Base-by-base conservation (phyloP, 768 basidiomycete species). In the Mrakia gelida region DNA sequence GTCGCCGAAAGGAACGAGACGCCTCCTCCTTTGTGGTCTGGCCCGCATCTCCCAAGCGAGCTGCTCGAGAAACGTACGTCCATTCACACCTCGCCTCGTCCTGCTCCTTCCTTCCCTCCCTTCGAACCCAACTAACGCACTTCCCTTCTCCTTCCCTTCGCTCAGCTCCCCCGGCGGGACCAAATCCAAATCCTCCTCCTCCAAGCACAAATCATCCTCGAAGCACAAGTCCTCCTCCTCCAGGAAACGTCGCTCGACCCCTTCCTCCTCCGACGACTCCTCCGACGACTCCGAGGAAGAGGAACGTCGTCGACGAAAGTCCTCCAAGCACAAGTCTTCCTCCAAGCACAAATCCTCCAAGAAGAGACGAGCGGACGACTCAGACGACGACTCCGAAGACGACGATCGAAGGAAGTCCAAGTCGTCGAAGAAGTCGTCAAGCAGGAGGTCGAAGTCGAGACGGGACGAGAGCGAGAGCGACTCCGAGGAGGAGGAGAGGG, bases 381-480 rank as follows among this genome's bases (percentile, higher is more conserved):
- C 78, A 28, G 70, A 76, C 43, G 52, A 45, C 49, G 73, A 75
- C 43, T 45, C 56, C 11, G 75, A 75, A 13, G 74, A 75, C 10
- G 62, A 45, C 34, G 75, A 75, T 34, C 1, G 45, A 8, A 90
- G 81, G 87, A 87, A 71, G 91, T 90, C 80, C 90, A 91, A 81
- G 88, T 86, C 75, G 91, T 89, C 62, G 76, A 81, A 88, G 88
- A 54, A 45, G n/a, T 68, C 65, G 18, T 75, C 75, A n/a, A 83
- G 86, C 28, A 68, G 74, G 73, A 68, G 74, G 73, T 45, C 45
- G 71, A 88, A 86, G 80, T 88, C 87, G 79, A 89, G 86, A 21
- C 11, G 67, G 38, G 73, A 85, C 86, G 80, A 83, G 83, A 80
- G 86, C 82, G 81, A 80, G 10, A 71, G 49, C 45, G 71, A 32